Evolutionary conservation across 371 early-diverging fungal species (phyloP).

Genomic region (Saksenaea vasiformis): DNA sequence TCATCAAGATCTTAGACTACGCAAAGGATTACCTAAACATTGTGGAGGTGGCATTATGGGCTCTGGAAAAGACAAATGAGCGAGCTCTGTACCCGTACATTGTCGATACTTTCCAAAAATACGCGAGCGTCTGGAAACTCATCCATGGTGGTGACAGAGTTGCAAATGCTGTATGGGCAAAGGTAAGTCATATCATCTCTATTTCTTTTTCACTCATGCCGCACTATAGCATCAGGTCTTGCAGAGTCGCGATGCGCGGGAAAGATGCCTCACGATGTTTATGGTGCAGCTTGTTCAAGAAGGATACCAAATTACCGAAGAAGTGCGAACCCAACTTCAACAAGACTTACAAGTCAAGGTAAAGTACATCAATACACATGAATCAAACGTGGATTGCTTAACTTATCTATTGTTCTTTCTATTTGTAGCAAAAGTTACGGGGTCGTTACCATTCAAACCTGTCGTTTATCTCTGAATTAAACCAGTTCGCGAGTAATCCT

Average conservation of each 20-base stretch:
- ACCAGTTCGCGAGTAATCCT: slow-evolving; percentile 35
- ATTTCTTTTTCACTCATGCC: not conserved
- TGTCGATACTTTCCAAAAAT: slow-evolving; percentile 58
- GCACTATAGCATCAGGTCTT: slow-evolving; percentile 39
- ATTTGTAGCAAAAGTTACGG: not conserved
- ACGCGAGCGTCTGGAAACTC: slow-evolving; percentile 61
- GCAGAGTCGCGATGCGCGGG: slow-evolving; percentile 30
- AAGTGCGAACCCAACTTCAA: slow-evolving; percentile 33
- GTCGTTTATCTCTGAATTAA: slow-evolving; percentile 40
- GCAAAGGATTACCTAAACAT: slow-evolving; percentile 58
- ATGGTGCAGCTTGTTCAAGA: slow-evolving; percentile 50
- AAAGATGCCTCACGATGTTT: slow-evolving; percentile 51
- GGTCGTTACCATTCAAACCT: slow-evolving; percentile 21
- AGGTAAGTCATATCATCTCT: slow-evolving; percentile 22
- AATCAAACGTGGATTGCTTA: not conserved
- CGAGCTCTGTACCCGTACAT: slow-evolving; percentile 49
- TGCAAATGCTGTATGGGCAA: slow-evolving; percentile 38
- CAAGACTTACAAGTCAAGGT: slow-evolving; percentile 44
- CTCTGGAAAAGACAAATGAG: slow-evolving; percentile 64
- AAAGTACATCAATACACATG: not conserved
- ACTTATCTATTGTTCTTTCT: not conserved
- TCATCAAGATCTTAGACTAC: slow-evolving; percentile 59
- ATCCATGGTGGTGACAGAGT: slow-evolving; percentile 30
- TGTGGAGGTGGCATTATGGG: slow-evolving; percentile 63
- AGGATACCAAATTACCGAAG: slow-evolving; percentile 38